Percentiles rank a stretch among this genome's conserved stretches.
phyloP scores from a whole-genome alignment of 148 eudicot species.

The Silene latifolia region DNA sequence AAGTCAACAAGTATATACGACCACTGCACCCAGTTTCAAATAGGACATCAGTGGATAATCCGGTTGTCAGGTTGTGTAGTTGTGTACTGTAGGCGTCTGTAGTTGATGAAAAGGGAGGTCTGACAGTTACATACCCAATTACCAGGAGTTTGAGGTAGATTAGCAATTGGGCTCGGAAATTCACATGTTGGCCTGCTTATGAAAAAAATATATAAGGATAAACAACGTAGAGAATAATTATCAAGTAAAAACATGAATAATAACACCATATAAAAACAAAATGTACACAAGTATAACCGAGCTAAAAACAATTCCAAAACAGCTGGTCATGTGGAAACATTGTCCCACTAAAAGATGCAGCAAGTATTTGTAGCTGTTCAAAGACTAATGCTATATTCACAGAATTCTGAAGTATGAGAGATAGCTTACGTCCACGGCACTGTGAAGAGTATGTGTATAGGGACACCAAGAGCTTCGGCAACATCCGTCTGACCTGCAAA shows the following conservation, averaged over 20 bases:
- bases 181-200: constrained; percentile 89
- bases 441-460: constrained; percentile 92
- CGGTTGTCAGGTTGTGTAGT: not conserved
- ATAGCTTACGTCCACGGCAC: constrained; percentile 96
- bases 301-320: not conserved
- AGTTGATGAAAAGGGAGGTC: not conserved
- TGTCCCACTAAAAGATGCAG: not conserved
- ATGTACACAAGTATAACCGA: not conserved
- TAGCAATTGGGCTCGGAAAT: constrained; percentile 84
- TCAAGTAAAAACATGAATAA: not conserved
- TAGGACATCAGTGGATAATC: constrained; percentile 1
- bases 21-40: constrained; percentile 47
- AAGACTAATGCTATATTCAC: not conserved
- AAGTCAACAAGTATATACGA: constrained; percentile 86
- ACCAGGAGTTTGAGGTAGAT: constrained; percentile 81
- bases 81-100: too few species aligned
- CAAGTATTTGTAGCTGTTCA: not conserved
- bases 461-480: constrained; percentile 95
- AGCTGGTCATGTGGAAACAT: not conserved
- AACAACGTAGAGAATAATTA: not conserved
- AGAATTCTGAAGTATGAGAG: not conserved
- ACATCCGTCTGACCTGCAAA: constrained; percentile 84
- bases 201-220: constrained; percentile 17
- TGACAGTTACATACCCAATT: constrained; percentile 59
- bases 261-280: not conserved